phyloP scores from a whole-genome alignment of 371 early-diverging fungal species.

The Circinella minor region DNA sequence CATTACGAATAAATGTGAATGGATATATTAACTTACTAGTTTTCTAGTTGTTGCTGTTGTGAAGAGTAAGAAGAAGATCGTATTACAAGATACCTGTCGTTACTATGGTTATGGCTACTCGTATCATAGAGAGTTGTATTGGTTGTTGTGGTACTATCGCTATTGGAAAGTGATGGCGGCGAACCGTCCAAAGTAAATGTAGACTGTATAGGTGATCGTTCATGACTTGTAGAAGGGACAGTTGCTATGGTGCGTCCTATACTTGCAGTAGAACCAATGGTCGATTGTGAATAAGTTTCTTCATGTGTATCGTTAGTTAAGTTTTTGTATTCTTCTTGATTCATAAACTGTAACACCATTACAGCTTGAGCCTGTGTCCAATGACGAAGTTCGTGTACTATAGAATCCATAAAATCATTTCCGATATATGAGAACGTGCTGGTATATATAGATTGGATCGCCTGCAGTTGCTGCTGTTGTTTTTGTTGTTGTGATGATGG shows the following conservation, averaged over 20 bases:
- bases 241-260: background rate
- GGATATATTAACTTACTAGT: background rate
- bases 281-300: background rate
- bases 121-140: too few relatives aligned
- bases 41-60: background rate
- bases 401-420: slow-evolving; percentile 14
- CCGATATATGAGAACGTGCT: slow-evolving; percentile 18
- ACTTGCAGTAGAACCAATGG: slow-evolving; percentile 2
- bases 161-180: slow-evolving; percentile 3
- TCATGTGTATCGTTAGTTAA: background rate
- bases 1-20: background rate
- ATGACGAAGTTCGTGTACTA: slow-evolving; percentile 21
- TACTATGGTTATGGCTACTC: background rate
- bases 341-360: slow-evolving; percentile 21
- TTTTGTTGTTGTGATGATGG: slow-evolving; percentile 1
- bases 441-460: slow-evolving; percentile 19
- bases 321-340: slow-evolving; percentile 16
- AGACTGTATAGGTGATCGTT: slow-evolving; percentile 7
- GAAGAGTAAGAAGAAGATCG: slow-evolving; percentile 11
- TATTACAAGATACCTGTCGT: slow-evolving; percentile 14
- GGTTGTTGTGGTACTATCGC: slow-evolving; percentile 1
- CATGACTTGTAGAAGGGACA: slow-evolving; percentile 4
- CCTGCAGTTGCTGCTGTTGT: background rate
- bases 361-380: slow-evolving; percentile 20
- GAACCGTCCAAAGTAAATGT: slow-evolving; percentile 4